Evolutionary conservation across 2,329 filamentous ascomycete genomes (phyloP).

Genomic region (Fusarium proliferatum): DNA sequence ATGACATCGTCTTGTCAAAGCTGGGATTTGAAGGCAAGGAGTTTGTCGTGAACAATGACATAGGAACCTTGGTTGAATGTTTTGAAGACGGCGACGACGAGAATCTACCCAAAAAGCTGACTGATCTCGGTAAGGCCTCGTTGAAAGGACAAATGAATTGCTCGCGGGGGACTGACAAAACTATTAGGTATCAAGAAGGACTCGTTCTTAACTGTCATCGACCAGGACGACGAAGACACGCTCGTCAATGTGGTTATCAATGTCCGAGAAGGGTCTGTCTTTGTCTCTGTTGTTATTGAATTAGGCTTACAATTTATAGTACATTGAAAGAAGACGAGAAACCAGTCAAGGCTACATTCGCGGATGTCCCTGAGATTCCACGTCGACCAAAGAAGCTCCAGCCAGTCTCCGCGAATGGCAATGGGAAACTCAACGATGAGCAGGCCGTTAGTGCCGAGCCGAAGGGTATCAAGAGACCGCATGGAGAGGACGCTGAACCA

Average conservation of each 20-base stretch:
- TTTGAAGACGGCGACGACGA: constrained; percentile 81
- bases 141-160: neutral
- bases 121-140: constrained; percentile 72
- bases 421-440: constrained; percentile 56
- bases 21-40: constrained; percentile 83
- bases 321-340: constrained; percentile 59
- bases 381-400: constrained; percentile 61
- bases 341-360: constrained; percentile 62
- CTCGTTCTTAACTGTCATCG: constrained; percentile 85
- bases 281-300: neutral
- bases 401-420: constrained; percentile 54
- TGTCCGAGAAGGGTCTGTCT: constrained; percentile 69
- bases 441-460: constrained; percentile 49
- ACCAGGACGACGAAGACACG: constrained; percentile 78
- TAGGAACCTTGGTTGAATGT: constrained; percentile 75
- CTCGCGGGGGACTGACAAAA: constrained; percentile 24
- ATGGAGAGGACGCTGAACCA: constrained; percentile 56
- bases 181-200: constrained; percentile 72
- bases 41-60: constrained; percentile 79
- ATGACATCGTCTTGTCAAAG: constrained; percentile 75
- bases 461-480: constrained; percentile 59
- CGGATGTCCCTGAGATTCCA: constrained; percentile 62
- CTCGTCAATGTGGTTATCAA: constrained; percentile 84
- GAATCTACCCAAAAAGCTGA: constrained; percentile 82
- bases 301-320: constrained; percentile 51